Conservation (phyloP, 139 green algal genomes). For the Chlorella vulgaris region DNA sequence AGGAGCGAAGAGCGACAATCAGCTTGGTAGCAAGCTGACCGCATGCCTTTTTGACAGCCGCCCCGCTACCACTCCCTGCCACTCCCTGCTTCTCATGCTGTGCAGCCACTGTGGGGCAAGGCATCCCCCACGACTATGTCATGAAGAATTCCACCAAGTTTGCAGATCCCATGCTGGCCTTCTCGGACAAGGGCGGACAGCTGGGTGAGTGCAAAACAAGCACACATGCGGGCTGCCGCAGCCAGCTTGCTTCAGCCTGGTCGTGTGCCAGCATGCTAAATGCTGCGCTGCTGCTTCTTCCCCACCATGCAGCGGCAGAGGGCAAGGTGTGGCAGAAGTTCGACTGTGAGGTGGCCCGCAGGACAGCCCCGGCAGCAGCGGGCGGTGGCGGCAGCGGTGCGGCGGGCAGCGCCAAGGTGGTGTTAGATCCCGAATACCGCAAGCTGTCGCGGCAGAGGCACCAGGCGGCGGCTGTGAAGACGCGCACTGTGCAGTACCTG, state of each 20-base stretch:
- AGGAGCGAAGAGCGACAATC: not conserved
- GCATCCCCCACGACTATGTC: constrained; percentile 33
- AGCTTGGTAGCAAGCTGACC: not conserved
- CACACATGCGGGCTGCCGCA: no score
- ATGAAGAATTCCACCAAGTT: constrained; percentile 26
- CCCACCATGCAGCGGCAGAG: constrained; percentile 33
- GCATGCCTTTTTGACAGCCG: not conserved
- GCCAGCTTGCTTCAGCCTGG: not conserved
- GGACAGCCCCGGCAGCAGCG: not conserved
- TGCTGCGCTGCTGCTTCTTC: not conserved
- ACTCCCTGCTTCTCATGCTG: not conserved
- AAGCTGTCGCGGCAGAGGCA: constrained; percentile 37
- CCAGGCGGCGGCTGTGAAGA: constrained; percentile 25
- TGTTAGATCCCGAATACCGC: constrained; percentile 44
- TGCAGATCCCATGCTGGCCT: constrained; percentile 41
- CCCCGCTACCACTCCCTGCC: not conserved
- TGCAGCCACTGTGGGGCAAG: constrained; percentile 1
- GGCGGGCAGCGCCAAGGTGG: not conserved
- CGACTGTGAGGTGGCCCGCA: constrained; percentile 44
- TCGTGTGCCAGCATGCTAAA: not conserved
- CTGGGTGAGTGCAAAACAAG: no score
- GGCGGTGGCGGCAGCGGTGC: no score
- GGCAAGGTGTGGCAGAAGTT: constrained; percentile 53
- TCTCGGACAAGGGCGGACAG: constrained; percentile 26
- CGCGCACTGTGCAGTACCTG: constrained; percentile 31